A percentile compares a stretch with the other conserved stretches of the same genome.
Conservation (phyloP, 768 basidiomycete species). For the Panellus pusillus region DNA sequence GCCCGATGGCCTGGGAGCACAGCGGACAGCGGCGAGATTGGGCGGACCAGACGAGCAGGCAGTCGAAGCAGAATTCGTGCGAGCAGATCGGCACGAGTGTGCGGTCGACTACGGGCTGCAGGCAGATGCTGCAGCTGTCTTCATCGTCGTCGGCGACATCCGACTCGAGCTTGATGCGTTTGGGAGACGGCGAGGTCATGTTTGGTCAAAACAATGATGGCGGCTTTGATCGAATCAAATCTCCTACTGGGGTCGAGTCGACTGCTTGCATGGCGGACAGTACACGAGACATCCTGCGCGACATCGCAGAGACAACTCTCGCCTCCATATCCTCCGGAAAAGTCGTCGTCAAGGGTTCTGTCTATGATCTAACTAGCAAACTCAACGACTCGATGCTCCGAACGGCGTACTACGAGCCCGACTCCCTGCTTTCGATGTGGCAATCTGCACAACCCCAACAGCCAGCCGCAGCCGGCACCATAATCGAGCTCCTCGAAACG, state of each 20-base stretch:
- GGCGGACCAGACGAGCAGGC: conserved; percentile 82
- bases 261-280: no score
- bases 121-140: conserved; percentile 82
- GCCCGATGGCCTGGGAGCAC: conserved; percentile 65
- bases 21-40: conserved; percentile 81
- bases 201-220: no score
- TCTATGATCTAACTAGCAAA: conserved; percentile 30
- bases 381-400: conserved; percentile 33
- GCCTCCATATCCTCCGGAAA: conserved; percentile 3
- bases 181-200: background rate
- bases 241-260: no score
- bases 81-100: conserved; percentile 84
- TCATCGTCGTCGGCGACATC: conserved; percentile 41
- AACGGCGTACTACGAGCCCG: conserved; percentile 55
- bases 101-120: conserved; percentile 73
- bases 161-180: no score
- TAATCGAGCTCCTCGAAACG: conserved; percentile 56
- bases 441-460: conserved; percentile 3
- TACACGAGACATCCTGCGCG: background rate
- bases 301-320: conserved; percentile 14
- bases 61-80: conserved; percentile 94
- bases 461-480: conserved; percentile 18
- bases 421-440: conserved; percentile 52
- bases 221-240: no score
- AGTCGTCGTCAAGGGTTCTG: conserved; percentile 25